Evolutionary conservation across 2,329 filamentous ascomycete species (phyloP), one percentile per base, ranked within the genome.

Genomic region (Alternaria triticimaculans): DNA sequence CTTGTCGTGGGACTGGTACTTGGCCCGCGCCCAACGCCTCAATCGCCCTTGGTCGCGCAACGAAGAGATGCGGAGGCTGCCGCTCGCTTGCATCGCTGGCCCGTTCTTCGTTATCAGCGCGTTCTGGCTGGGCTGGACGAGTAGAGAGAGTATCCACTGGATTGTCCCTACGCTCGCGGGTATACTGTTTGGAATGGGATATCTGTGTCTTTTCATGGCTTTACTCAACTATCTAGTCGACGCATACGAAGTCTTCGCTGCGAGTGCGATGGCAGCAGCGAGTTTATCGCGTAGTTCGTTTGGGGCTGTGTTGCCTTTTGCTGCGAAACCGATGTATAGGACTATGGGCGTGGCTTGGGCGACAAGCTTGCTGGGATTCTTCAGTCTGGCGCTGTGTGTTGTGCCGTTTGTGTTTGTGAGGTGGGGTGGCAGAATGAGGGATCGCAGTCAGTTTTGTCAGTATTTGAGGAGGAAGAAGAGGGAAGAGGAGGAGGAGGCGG

Each of bases 181-280:
- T 4, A 66, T 84, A 1, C 74, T 81, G 1, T 84, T 83, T 57
- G 82, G 83, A 15, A 78, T 83, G 61, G 82, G 82, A 0, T 84
- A 82, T 63, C 65, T 86, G 72, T 80, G 84, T 33, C 79, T 85
- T 64, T 82, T 87, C 82, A 81, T 85, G 84, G 74, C 84, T 69
- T 70, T 82, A 26, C 72, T 88, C 80, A 90, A 92, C 70, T 92
- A 93, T 77, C 78, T 85, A 18, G 82, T 85, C 30, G 84, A 86
- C 60, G 90, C 91, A 21, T 94, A 94, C 79, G 90, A 91, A 58
- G 80, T 88, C 25, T 93, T 92, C 76, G 91, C 91, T 25, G 92
- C 92, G 50, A 89, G 87, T 62, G 93, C 93, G 5, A 85, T 97
- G 78, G 93, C 94, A 12, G 93, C 93, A 48, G 96, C 97, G 74